phyloP scores from a whole-genome alignment of 441 rosid species.

The Mallotus japonicus region DNA sequence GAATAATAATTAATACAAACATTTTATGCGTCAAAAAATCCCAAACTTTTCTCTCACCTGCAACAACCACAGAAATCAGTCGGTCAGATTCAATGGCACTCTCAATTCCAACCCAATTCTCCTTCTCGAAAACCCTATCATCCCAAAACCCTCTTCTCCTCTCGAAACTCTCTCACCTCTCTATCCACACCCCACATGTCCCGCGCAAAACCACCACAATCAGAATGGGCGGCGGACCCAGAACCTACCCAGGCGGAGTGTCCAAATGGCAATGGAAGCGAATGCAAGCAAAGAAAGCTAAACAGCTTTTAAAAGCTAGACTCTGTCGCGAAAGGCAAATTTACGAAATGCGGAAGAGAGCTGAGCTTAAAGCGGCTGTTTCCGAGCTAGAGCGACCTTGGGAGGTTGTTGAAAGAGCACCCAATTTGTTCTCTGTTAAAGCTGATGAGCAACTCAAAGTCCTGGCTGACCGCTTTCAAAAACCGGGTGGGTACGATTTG shows the following conservation, averaged over 20 bases:
- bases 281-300: conserved; percentile 84
- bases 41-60: too few relatives aligned
- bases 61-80: too few relatives aligned
- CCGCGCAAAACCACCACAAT: conserved; percentile 41
- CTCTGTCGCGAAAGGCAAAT: conserved; percentile 81
- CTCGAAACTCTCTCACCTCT: conserved; percentile 10
- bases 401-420: conserved; percentile 71
- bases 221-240: conserved; percentile 92
- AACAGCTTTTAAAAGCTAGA: conserved; percentile 73
- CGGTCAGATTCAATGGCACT: conserved; percentile 5
- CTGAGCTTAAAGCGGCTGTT: conserved; percentile 82
- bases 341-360: conserved; percentile 68
- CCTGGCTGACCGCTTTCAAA: conserved; percentile 85
- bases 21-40: too few relatives aligned
- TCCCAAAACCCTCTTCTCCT: conserved; percentile 22
- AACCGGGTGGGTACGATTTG: conserved; percentile 75
- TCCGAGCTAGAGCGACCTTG: conserved; percentile 83
- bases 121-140: conserved; percentile 42
- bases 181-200: conserved; percentile 26
- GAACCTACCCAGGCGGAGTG: conserved; percentile 83
- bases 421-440: conserved; percentile 67
- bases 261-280: conserved; percentile 99
- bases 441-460: conserved; percentile 66
- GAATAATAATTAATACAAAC: background rate
- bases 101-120: conserved; percentile 31